phyloP scores from a whole-genome alignment of 805 yeast species.

The Metschnikowia gruessii region DNA sequence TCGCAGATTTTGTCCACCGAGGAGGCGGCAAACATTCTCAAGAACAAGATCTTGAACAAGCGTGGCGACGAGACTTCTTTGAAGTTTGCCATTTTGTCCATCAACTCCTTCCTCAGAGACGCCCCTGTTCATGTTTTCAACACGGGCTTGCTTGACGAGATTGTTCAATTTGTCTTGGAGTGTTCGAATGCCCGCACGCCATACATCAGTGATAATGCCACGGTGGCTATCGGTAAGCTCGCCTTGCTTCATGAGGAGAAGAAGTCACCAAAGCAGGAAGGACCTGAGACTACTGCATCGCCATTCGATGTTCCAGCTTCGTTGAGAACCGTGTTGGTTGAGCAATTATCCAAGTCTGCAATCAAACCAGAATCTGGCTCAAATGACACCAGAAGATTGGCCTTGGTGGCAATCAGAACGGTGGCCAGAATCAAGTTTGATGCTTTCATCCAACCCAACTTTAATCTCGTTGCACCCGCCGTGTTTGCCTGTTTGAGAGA shows the following conservation, averaged over 20 bases:
- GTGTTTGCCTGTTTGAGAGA: slow-evolving; percentile 84
- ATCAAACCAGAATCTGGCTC: slow-evolving; percentile 59
- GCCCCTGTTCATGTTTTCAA: slow-evolving; percentile 64
- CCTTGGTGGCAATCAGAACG: slow-evolving; percentile 75
- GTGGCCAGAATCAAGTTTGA: slow-evolving; percentile 60
- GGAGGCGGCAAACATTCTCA: slow-evolving; percentile 61
- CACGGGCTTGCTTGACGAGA: slow-evolving; percentile 48
- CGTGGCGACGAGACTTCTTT: slow-evolving; percentile 44
- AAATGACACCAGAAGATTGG: slow-evolving; percentile 72
- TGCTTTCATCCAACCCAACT: slow-evolving; percentile 48
- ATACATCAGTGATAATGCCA: slow-evolving; percentile 70
- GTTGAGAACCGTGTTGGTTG: slow-evolving; percentile 41
- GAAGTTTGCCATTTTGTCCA: slow-evolving; percentile 62
- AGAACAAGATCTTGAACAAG: slow-evolving; percentile 53
- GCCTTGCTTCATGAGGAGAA: slow-evolving; percentile 50
- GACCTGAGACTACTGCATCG: slow-evolving; percentile 10
- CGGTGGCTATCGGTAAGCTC: slow-evolving; percentile 78
- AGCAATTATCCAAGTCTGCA: slow-evolving; percentile 48
- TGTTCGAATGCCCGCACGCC: slow-evolving; percentile 43
- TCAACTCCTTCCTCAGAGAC: slow-evolving; percentile 77
- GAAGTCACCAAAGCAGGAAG: slow-evolving; percentile 25
- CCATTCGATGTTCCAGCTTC: slow-evolving; percentile 44
- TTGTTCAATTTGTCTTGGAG: slow-evolving; percentile 46
- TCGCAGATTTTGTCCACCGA: slow-evolving; percentile 62
- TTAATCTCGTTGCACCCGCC: slow-evolving; percentile 61